Evolutionary conservation across 441 rosid genomes (phyloP), one percentile per base, ranked within the genome.

Genomic region (Mallotus japonicus): DNA sequence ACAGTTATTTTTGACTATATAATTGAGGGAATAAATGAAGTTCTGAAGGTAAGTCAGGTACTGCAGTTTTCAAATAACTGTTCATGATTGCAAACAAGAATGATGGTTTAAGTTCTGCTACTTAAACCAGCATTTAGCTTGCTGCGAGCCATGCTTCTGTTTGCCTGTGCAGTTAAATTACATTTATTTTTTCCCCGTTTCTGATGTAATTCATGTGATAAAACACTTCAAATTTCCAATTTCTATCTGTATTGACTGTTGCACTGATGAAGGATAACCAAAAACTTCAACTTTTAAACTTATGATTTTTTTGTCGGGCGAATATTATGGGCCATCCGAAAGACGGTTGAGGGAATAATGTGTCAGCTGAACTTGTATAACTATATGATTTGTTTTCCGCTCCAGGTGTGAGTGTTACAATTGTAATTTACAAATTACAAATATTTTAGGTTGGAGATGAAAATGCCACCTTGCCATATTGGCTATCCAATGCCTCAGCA

Each of bases 401-500:
- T 40, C n/a, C 19, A 17, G 42, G 2, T 34, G 62, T 72, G 24
- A 8, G 44, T 65, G 17, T 32, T 55, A 19, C 22, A 44, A 7
- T 46, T 58, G 7, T 54, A 56, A 44, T 59, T 58, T 49, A 40
- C 69, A 63, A 57, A 54, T 70, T 72, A 22, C 75, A 70, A 64
- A 22, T 76, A 37, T 84, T 85, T 79, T 94, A 95, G 99, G 94
- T 77, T 76, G 93, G 87, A 51, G 88, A 90, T 81, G 99, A 91
- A 78, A 84, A 79, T 65, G 72, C 46, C 49, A 85, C 83, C 37
- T 89, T 93, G 67, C 98, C 98, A 66, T 95, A 93, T 79, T 95
- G 99, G 99, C 84, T 95, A 73, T 88, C 98, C 75, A 93, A 90
- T 82, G 66, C 98, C 63, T 90, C 98, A 24, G 97, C 99, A 72